Evolutionary conservation across 495 filamentous ascomycete genomes (phyloP).

Genomic region (Xylaria intraflava): DNA sequence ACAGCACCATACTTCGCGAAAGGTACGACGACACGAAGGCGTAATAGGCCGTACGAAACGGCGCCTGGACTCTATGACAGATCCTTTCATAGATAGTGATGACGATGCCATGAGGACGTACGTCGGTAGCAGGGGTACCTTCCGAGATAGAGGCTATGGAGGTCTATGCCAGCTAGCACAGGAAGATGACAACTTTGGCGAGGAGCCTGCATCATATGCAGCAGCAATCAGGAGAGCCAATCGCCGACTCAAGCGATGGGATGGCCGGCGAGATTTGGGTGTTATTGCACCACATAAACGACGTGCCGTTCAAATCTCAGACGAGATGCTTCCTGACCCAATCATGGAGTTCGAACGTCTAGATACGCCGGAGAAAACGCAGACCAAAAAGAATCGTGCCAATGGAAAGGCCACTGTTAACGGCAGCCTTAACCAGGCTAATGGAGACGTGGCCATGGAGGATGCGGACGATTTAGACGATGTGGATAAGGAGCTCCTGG

Average conservation of each 20-base stretch:
- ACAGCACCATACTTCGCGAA: constrained; percentile 56
- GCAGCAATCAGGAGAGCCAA: constrained; percentile 62
- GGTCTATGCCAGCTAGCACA: constrained; percentile 61
- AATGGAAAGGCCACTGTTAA: constrained; percentile 16
- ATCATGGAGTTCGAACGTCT: constrained; percentile 15
- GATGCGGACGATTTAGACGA: constrained; percentile 47
- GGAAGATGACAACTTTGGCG: constrained; percentile 70
- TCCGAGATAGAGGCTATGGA: constrained; percentile 54
- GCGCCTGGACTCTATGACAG: constrained; percentile 57
- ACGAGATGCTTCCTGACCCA: constrained; percentile 20
- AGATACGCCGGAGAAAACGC: constrained; percentile 8
- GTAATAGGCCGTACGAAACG: constrained; percentile 62
- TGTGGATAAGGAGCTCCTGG: constrained; percentile 45
- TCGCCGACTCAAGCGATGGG: constrained; percentile 69
- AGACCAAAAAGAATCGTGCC: constrained; percentile 20
- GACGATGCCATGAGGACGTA: constrained; percentile 51
- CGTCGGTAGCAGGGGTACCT: constrained; percentile 21
- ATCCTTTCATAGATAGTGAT: constrained; percentile 73
- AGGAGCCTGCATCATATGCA: constrained; percentile 64
- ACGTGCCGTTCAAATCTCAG: constrained; percentile 12
- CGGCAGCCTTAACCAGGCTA: constrained; percentile 21
- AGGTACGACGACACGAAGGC: constrained; percentile 52
- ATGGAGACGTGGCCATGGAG: constrained; percentile 35
- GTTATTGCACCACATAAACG: constrained; percentile 39
- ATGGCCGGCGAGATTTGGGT: constrained; percentile 38